Evolutionary conservation across 2,329 filamentous ascomycete species (phyloP), one percentile per base, ranked within the genome.

Genomic region (Ceratocystis cubensis): DNA sequence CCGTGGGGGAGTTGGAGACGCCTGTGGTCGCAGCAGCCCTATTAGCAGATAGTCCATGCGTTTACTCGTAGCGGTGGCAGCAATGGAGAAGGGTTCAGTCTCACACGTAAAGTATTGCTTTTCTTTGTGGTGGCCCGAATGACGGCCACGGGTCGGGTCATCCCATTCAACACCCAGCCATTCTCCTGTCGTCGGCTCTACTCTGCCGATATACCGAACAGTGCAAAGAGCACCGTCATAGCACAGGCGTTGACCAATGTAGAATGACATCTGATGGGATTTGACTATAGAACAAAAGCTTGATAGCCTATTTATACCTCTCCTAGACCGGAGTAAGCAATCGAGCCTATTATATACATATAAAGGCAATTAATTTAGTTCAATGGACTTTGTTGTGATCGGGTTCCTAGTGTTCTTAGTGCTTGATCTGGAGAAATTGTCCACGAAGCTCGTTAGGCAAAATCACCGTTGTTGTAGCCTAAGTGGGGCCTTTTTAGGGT

Each of bases 91-190:
- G 17, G 44, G 44, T 1, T 41, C 15, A 6, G 33, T 65, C 78
- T 73, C 82, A 93, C 93, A 96, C 71, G 81, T 78, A 72, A 97
- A 97, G 74, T 96, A 96, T 69, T 83, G 85, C 69, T 82, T 80
- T 68, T 88, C 90, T 70, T 88, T 85, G 76, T 95, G 86, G 69
- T 87, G 85, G 68, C 94, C 94, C 72, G 93, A 84, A 76, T 99
- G 92, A 78, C 96, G 97, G 69, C 94, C 94, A 72, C 92, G 83
- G 46, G 80, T 81, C 66, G 86, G 79, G 74, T 96, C 89, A 76
- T 97, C 93, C 94, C 94, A 99, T 81, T 99, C 94, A 61, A 97
- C 90, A 61, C 94, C 94, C 44, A 97, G 82, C 92, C 93, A 97
- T 69, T 82, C 79, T 62, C 91, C 89, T 56, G 83, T 80, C 7